Percentiles rank a stretch among this genome's conserved stretches.
These are phyloP conservation scores for Phellinidium pouzarii DNA, from an alignment of 1,284 basidiomycete genomes.

Conservation along the genomic window DNA sequence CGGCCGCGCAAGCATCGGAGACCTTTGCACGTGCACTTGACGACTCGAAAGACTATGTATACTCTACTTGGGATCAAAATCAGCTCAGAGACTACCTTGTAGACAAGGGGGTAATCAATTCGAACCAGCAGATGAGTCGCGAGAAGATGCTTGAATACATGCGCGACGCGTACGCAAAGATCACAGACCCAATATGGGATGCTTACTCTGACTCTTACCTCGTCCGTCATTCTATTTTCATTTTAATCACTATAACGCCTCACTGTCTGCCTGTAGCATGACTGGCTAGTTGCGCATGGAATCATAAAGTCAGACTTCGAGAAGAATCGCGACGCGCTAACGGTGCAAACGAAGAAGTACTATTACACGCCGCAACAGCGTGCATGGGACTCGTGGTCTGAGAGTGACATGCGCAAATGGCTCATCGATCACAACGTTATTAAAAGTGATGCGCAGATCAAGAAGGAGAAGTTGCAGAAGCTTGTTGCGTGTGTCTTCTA, in stretches of 20 bases:
- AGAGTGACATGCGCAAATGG: conserved; percentile 63
- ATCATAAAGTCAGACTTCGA: conserved; percentile 54
- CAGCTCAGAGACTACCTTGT: conserved; percentile 65
- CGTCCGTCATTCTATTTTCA: conserved; percentile 36
- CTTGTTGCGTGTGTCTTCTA: conserved; percentile 48
- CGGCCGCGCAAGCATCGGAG: conserved; percentile 46
- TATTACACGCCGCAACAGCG: conserved; percentile 56
- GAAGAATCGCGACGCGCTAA: conserved; percentile 64
- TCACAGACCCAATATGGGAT: conserved; percentile 63
- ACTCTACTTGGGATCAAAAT: conserved; percentile 83
- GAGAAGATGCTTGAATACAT: conserved; percentile 67
- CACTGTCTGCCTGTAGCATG: conserved; percentile 36
- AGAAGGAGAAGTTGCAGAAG: conserved; percentile 72
- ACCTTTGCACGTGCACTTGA: conserved; percentile 56
- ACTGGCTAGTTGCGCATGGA: conserved; percentile 80
- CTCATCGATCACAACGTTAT: conserved; percentile 63
- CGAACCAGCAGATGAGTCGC: conserved; percentile 53
- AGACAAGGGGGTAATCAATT: conserved; percentile 65
- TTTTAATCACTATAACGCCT: neutral
- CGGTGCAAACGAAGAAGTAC: conserved; percentile 68
- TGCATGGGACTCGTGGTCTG: conserved; percentile 68
- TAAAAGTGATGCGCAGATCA: conserved; percentile 64
- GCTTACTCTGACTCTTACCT: conserved; percentile 84
- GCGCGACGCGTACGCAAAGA: conserved; percentile 59
- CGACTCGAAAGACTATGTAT: conserved; percentile 79